Evolutionary conservation across 176 grass and related monocot genomes (phyloP), one percentile per base, ranked within the genome.

Genomic region (Poa annua): DNA sequence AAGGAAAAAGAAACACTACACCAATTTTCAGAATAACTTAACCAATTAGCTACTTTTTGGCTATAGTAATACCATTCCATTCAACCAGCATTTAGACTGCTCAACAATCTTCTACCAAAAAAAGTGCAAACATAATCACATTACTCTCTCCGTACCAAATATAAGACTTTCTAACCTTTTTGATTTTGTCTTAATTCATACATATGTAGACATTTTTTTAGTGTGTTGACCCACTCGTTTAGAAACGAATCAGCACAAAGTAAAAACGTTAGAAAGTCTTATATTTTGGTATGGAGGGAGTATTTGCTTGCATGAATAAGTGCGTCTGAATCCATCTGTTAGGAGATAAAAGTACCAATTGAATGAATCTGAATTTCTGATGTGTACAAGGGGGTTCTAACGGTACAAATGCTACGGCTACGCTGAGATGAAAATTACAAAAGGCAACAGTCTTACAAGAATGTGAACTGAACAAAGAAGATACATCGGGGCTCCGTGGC

Each of bases 341-440:
- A 83, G 84, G 47, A 29, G 25, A 76, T 71, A 52, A 79, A 84
- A 84, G 74, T 66, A 85, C 79, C 50, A 82, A 91, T 91, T 76
- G 84, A 97, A 97, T 91, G 88, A 91, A 96, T 94, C 44, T 79
- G 68, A 77, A 62, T 78, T 76, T 76, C 71, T 75, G 85, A 63
- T 92, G 87, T 89, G 76, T 92, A 86, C 87, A 92, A 41, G 52
- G 35, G 62, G 73, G n/a, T 6, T 84, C 81, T 74, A 52, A 74
- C 53, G 53, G 35, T 83, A 76, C 79, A 83, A 80, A 86, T 74
- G 73, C 81, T 89, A 92, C 21, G 25, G 48, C 85, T 87, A 89
- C 17, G 66, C 84, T 87, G 81, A 78, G 73, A 85, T 75, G 47
- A 77, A 77, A 85, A 88, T 68, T 85, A 87, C 91, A 92, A 44